Evolutionary conservation across 2,329 filamentous ascomycete species (phyloP).

Genomic region (Ophiostoma ulmi): DNA sequence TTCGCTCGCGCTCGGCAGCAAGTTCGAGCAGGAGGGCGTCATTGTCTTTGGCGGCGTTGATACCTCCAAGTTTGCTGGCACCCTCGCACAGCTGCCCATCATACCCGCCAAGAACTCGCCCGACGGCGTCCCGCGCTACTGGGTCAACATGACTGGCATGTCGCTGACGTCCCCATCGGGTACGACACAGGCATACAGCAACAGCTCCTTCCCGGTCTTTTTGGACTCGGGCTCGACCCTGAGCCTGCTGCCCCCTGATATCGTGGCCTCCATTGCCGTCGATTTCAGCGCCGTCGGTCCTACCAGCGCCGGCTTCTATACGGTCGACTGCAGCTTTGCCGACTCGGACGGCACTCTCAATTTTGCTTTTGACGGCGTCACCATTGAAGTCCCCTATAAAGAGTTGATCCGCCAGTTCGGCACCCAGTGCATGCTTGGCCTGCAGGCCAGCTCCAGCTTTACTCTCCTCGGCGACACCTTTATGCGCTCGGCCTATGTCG

Average conservation of each 20-base stretch:
- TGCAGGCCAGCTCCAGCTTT: slow-evolving; percentile 44
- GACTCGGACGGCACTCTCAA: slow-evolving; percentile 36
- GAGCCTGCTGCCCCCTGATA: slow-evolving; percentile 56
- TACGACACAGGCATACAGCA: slow-evolving; percentile 34
- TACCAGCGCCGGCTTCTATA: slow-evolving; percentile 43
- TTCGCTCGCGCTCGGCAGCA: slow-evolving; percentile 60
- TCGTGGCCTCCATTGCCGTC: slow-evolving; percentile 47
- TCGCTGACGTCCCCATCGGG: slow-evolving; percentile 35
- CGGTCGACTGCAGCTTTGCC: slow-evolving; percentile 43
- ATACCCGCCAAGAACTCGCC: slow-evolving; percentile 50
- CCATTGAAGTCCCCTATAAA: slow-evolving; percentile 45
- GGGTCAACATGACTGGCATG: slow-evolving; percentile 46
- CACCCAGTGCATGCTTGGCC: slow-evolving; percentile 44
- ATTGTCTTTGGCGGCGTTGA: slow-evolving; percentile 66
- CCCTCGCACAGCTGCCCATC: slow-evolving; percentile 57
- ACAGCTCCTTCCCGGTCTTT: slow-evolving; percentile 51
- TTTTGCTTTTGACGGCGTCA: slow-evolving; percentile 46
- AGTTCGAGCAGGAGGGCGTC: slow-evolving; percentile 54
- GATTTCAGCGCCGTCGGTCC: slow-evolving; percentile 43
- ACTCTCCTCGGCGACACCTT: slow-evolving; percentile 56
- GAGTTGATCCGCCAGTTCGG: slow-evolving; percentile 44
- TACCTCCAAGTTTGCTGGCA: slow-evolving; percentile 57
- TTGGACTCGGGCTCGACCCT: slow-evolving; percentile 67
- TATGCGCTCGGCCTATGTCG: slow-evolving; percentile 51
- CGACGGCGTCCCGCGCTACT: slow-evolving; percentile 50